Base-by-base conservation (phyloP, 306 rosid species). In the Neltuma alba region DNA sequence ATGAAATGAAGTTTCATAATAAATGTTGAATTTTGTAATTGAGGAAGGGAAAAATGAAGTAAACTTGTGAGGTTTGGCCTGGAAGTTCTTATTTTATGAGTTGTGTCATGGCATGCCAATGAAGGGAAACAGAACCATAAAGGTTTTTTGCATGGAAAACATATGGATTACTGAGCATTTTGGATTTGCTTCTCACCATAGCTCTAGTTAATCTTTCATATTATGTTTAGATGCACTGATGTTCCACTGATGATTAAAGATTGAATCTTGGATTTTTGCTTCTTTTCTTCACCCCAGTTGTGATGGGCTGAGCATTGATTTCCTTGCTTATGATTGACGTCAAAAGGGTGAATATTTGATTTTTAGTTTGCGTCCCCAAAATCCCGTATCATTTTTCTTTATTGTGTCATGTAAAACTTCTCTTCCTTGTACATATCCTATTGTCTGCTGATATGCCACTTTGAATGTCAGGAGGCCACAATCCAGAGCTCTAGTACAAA, bases 391-490 rank as follows among this genome's bases (percentile, higher is more conserved):
- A 34, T 73, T 34, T 61, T 63, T 68, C 9, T 33, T 5, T 25
- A 34, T 21, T 27, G n/a, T 54, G 28, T 54, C 60, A 20, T 58
- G 42, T 27, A 28, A 15, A 45, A 21, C 0, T 6, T 30, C 12
- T 27, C 30, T 16, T 57, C 27, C 52, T 75, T 58, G 30, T 42
- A 36, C 47, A 31, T 77, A 62, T 71, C 2, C 58, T 23, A 38
- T 57, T 71, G 55, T 55, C 70, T 28, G 8, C 70, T 83, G 47
- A 79, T 70, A 48, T 76, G 81, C 83, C 66, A 28, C 50, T 33
- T 31, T 79, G 74, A 27, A 61, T 84, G 45, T 57, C 85, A 85
- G 85, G 79, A 75, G 27, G 58, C 81, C 76, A 28, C 64, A 20
- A 28, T 3, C 52, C 33, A 85, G 60, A 77, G 38, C 25, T 62